phyloP scores from a whole-genome alignment of 306 rosid species.

The Ormosia semicastrata region DNA sequence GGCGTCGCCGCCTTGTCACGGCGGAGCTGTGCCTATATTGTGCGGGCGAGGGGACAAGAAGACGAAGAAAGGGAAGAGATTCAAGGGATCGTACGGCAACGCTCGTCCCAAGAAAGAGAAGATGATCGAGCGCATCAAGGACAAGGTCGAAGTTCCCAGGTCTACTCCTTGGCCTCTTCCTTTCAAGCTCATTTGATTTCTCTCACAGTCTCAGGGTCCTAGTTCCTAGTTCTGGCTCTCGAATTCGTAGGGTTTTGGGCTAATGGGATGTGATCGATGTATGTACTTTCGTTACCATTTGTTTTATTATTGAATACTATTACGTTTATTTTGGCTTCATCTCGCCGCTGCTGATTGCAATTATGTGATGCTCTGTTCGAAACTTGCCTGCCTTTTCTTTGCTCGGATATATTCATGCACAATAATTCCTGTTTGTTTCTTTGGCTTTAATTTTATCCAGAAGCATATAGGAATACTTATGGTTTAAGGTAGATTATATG shows the following conservation, averaged over 20 bases:
- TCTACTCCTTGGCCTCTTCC: conserved; percentile 99
- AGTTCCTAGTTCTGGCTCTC: background rate
- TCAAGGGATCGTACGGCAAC: conserved; percentile 90
- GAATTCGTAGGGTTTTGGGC: conserved; percentile 14
- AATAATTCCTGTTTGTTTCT: background rate
- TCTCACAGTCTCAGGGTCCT: no score
- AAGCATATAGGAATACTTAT: background rate
- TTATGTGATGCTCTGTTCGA: background rate
- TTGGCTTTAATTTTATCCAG: no score
- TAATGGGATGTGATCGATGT: background rate
- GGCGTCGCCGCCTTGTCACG: background rate
- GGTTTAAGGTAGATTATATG: background rate
- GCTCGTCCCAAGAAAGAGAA: conserved; percentile 84
- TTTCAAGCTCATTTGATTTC: conserved; percentile 77
- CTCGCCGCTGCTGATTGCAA: background rate
- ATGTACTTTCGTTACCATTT: conserved; percentile 8
- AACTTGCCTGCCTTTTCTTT: background rate
- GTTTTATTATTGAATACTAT: background rate
- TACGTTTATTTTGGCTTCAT: background rate
- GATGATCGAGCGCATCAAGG: conserved; percentile 90
- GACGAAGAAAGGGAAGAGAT: conserved; percentile 89
- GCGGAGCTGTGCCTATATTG: conserved; percentile 39
- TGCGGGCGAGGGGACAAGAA: conserved; percentile 94
- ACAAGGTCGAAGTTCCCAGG: conserved; percentile 91
- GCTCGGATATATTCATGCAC: background rate